A percentile compares a stretch with the other conserved stretches of the same genome.
Conservation (phyloP, 805 yeast genomes). For the Ogataea degrootiae region DNA sequence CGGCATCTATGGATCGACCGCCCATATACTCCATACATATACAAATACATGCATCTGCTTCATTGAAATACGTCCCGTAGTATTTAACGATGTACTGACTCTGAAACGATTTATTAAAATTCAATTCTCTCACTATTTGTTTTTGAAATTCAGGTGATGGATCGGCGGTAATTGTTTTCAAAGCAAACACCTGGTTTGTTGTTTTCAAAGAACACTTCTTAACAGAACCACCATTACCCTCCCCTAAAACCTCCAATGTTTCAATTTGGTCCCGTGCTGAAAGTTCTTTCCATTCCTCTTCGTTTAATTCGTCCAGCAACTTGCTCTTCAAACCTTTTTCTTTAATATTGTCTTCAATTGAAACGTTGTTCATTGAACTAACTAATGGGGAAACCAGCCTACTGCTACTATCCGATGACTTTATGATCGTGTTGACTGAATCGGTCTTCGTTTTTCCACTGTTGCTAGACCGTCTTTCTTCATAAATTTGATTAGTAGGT, state of each 20-base stretch:
- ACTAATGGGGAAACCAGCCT: conserved; percentile 6
- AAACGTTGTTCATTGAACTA: conserved; percentile 6
- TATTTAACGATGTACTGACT: conserved; percentile 86
- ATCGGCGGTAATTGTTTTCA: conserved; percentile 68
- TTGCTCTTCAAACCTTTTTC: conserved; percentile 1
- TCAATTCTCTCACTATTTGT: conserved; percentile 86
- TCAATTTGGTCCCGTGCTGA: conserved; percentile 57
- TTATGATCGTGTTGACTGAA: not conserved
- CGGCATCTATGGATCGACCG: conserved; percentile 84
- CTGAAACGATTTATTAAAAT: conserved; percentile 76
- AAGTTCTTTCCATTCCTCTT: conserved; percentile 67
- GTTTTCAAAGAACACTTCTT: conserved; percentile 63
- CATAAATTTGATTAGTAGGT: not conserved
- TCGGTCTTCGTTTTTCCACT: conserved; percentile 3
- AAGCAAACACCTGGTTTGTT: conserved; percentile 67
- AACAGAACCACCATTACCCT: conserved; percentile 93
- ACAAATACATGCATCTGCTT: conserved; percentile 72
- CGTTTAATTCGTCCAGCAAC: conserved; percentile 45
- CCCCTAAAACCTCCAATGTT: conserved; percentile 74
- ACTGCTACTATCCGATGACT: conserved; percentile 1
- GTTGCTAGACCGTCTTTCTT: not conserved
- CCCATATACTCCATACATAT: conserved; percentile 98
- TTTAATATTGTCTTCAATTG: not conserved
- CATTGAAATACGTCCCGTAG: conserved; percentile 86
- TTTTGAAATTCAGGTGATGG: conserved; percentile 84